Evolutionary conservation across 257 asterid genomes (phyloP).

Genomic region (Anisodus acutangulus): DNA sequence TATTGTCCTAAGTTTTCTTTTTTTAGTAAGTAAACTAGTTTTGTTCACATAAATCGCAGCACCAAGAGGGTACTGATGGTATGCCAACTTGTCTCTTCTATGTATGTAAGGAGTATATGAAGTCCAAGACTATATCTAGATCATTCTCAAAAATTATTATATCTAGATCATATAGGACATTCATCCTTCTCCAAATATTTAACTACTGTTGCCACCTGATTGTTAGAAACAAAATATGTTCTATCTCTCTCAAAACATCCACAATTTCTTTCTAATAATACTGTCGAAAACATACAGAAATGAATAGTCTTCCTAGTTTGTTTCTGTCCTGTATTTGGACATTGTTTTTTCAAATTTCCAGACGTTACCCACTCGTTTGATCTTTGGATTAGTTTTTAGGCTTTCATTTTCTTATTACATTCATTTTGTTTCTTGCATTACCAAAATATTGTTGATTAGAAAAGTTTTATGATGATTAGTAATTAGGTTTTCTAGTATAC

Average conservation of each 20-base stretch:
- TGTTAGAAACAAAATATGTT: background rate
- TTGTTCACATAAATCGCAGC: background rate
- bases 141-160: background rate
- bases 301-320: background rate
- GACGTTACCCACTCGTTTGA: background rate
- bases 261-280: background rate
- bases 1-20: background rate
- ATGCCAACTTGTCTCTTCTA: slow-evolving; percentile 22
- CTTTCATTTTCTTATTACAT: background rate
- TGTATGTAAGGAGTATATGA: slow-evolving; percentile 21
- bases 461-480: background rate
- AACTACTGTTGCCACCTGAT: background rate
- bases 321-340: background rate
- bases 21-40: background rate
- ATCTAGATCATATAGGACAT: background rate
- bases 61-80: slow-evolving; percentile 9
- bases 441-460: background rate
- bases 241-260: background rate
- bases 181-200: background rate
- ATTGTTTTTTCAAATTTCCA: background rate
- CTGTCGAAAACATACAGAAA: background rate
- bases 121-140: slow-evolving; percentile 9
- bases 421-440: background rate
- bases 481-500: background rate
- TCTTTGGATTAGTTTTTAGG: slow-evolving; percentile 7